Percentiles rank a stretch among this genome's conserved stretches.
Evolutionary conservation across 2,329 filamentous ascomycete species (phyloP).

Genomic region (Pseudogymnoascus sp.): DNA sequence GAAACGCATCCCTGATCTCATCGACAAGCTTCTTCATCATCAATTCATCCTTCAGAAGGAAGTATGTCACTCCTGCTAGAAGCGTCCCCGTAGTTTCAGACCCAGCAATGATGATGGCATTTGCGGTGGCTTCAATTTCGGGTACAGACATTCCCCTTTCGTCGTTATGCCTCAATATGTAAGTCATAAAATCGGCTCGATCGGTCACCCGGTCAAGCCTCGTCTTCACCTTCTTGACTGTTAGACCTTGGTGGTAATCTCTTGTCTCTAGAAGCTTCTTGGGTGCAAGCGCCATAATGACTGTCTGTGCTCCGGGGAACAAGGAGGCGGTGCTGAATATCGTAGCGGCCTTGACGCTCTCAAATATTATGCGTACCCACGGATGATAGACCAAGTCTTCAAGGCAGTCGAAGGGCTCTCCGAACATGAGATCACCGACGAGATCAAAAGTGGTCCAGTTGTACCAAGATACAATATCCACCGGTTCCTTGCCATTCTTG

Average conservation of each 20-base stretch:
- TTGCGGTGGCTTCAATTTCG: conserved; percentile 10
- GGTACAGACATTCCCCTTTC: conserved; percentile 12
- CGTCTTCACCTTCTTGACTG: conserved; percentile 3
- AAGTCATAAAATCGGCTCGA: conserved; percentile 12
- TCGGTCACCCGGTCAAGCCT: background rate
- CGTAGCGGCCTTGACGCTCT: conserved; percentile 19
- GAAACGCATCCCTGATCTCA: conserved; percentile 37
- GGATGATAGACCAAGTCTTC: conserved; percentile 24
- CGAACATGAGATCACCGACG: conserved; percentile 30
- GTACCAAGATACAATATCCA: conserved; percentile 12
- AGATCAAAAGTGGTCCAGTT: conserved; percentile 34
- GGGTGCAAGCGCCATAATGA: conserved; percentile 5
- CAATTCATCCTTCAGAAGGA: conserved; percentile 31
- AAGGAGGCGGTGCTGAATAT: background rate
- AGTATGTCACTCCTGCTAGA: conserved; percentile 34
- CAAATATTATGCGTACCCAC: conserved; percentile 25
- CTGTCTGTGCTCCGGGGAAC: background rate
- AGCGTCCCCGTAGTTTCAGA: conserved; percentile 45
- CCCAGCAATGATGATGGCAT: conserved; percentile 34
- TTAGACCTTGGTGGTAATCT: background rate
- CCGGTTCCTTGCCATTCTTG: background rate
- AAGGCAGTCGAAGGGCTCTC: conserved; percentile 27
- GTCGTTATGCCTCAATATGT: conserved; percentile 15
- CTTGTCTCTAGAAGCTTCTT: background rate
- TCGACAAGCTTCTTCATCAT: conserved; percentile 31